These are phyloP conservation scores for Melaleuca quinquenervia DNA, from an alignment of 345 rosid genomes.

Conservation along the genomic window DNA sequence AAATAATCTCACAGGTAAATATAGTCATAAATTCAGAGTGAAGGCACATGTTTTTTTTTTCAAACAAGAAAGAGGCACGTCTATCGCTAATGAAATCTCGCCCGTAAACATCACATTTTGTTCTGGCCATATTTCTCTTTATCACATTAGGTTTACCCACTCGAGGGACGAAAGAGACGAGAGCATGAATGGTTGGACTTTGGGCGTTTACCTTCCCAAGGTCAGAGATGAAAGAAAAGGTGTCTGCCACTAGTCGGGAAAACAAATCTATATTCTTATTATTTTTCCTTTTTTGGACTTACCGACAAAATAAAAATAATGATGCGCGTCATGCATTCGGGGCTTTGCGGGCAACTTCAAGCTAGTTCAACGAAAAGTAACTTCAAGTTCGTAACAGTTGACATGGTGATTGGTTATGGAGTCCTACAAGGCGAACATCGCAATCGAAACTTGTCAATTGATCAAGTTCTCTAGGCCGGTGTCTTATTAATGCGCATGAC, in stretches of 20 bases:
- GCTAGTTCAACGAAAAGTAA: background rate
- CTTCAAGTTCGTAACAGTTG: background rate
- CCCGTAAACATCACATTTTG: background rate
- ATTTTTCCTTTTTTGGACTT: background rate
- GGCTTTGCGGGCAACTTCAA: background rate
- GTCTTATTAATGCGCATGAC: background rate
- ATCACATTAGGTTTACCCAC: background rate
- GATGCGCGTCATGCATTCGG: background rate
- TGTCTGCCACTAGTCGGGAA: background rate
- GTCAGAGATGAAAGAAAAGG: background rate
- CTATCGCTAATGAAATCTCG: background rate
- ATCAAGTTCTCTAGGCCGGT: background rate
- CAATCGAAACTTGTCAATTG: background rate
- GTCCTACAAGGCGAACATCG: background rate
- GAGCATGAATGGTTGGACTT: background rate
- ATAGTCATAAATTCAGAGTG: background rate
- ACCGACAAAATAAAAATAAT: background rate
- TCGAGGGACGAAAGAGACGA: background rate
- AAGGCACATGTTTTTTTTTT: background rate
- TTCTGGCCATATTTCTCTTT: background rate
- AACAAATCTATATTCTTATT: background rate
- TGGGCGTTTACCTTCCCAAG: background rate
- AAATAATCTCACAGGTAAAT: background rate
- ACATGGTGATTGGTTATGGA: background rate
- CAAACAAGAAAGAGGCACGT: background rate